phyloP scores from a whole-genome alignment of 2,329 filamentous ascomycete species.

The Sporothrix mexicana region DNA sequence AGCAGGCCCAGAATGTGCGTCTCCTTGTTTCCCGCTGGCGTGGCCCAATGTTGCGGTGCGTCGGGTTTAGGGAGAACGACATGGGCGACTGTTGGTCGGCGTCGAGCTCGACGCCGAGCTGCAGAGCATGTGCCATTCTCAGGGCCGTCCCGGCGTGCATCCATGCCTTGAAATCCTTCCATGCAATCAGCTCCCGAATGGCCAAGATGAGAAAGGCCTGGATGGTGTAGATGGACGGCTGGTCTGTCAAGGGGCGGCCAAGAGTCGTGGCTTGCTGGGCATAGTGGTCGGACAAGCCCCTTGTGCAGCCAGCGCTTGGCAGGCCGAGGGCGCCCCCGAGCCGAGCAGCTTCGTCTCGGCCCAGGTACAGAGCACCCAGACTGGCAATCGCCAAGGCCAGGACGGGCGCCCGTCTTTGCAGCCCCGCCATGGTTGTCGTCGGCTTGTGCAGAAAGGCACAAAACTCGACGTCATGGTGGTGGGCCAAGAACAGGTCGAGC shows the following conservation, averaged over 20 bases:
- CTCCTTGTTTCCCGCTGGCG: conserved; percentile 34
- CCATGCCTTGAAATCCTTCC: conserved; percentile 28
- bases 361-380: conserved; percentile 4
- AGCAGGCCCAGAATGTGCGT: conserved; percentile 34
- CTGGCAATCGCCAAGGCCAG: conserved; percentile 16
- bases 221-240: conserved; percentile 15
- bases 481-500: conserved; percentile 24
- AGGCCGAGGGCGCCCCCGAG: not conserved
- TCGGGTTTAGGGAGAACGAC: too few species aligned
- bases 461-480: conserved; percentile 28
- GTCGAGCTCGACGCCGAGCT: conserved; percentile 35
- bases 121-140: conserved; percentile 41
- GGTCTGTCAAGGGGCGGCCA: not conserved
- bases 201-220: conserved; percentile 18
- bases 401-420: not conserved
- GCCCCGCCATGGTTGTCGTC: conserved; percentile 1
- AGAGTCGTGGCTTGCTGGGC: conserved; percentile 10
- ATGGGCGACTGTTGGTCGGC: not conserved
- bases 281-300: not conserved
- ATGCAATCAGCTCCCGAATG: conserved; percentile 11
- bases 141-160: conserved; percentile 35
- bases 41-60: not conserved
- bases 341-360: not conserved
- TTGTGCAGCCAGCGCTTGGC: not conserved
- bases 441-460: conserved; percentile 27